These are phyloP conservation scores for Paramarasmius palmivorus DNA, from an alignment of 1,284 basidiomycete species.

Conservation along the genomic window DNA sequence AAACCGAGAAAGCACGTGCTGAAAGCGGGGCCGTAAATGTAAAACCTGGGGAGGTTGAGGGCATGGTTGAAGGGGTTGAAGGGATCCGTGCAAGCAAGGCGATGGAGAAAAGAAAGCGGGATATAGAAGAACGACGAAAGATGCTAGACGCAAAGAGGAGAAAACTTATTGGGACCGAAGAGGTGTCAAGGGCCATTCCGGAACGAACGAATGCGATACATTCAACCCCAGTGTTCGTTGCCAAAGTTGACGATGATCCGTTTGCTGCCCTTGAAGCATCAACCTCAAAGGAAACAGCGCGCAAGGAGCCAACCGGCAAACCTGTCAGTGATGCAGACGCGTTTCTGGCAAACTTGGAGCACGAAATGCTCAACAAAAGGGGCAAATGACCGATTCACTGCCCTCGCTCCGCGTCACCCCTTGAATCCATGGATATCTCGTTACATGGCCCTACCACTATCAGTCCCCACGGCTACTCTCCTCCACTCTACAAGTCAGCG, in stretches of 20 bases:
- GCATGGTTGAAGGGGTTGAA: conserved; percentile 46
- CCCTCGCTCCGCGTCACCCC: too few relatives aligned
- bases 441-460: not conserved
- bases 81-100: conserved; percentile 51
- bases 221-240: not conserved
- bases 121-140: conserved; percentile 75
- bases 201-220: not conserved
- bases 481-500: too few relatives aligned
- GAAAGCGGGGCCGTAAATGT: conserved; percentile 61
- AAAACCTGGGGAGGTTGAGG: conserved; percentile 64
- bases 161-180: conserved; percentile 45
- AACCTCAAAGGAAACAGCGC: conserved; percentile 18
- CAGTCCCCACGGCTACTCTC: too few relatives aligned
- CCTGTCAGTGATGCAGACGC: conserved; percentile 50
- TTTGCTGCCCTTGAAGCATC: conserved; percentile 48
- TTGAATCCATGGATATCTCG: not conserved
- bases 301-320: conserved; percentile 26
- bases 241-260: conserved; percentile 36
- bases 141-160: conserved; percentile 80
- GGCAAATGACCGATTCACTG: not conserved
- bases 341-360: conserved; percentile 3
- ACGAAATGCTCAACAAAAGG: not conserved
- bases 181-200: conserved; percentile 7
- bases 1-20: conserved; percentile 69
- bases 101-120: conserved; percentile 77